Conservation (phyloP, 495 filamentous ascomycete species). For the Penicillium turbatum region DNA sequence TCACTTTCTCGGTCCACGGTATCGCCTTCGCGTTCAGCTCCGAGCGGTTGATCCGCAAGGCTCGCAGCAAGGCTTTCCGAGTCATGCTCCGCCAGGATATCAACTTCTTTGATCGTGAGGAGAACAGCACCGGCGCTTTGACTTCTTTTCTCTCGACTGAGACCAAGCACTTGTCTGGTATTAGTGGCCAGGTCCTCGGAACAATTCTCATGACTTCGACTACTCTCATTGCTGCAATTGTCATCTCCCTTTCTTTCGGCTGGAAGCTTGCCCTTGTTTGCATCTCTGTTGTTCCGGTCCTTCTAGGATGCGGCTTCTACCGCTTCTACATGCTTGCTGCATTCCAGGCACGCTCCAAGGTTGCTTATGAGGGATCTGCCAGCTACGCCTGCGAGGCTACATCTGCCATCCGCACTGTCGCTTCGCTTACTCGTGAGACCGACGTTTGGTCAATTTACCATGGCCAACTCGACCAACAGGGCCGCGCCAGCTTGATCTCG, state of each 20-base stretch:
- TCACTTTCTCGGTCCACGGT: conserved; percentile 66
- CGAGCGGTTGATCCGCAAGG: conserved; percentile 75
- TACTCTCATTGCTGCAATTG: conserved; percentile 65
- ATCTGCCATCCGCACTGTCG: conserved; percentile 86
- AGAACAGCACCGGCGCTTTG: conserved; percentile 79
- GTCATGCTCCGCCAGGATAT: conserved; percentile 92
- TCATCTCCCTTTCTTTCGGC: conserved; percentile 64
- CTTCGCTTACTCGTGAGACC: conserved; percentile 76
- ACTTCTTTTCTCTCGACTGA: conserved; percentile 83
- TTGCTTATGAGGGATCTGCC: conserved; percentile 68
- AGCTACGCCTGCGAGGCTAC: conserved; percentile 89
- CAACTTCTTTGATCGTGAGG: conserved; percentile 77
- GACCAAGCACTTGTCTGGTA: conserved; percentile 77
- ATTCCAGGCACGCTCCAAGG: conserved; percentile 67
- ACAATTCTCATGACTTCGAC: conserved; percentile 72
- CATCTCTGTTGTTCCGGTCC: conserved; percentile 68
- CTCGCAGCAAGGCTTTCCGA: conserved; percentile 74
- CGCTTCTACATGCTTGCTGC: conserved; percentile 77
- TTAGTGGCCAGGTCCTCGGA: conserved; percentile 76
- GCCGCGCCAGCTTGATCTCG: conserved; percentile 56
- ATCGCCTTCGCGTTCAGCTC: conserved; percentile 78
- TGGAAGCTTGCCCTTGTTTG: conserved; percentile 93
- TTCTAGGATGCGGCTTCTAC: conserved; percentile 78
- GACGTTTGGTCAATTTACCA: conserved; percentile 77
- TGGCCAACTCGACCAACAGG: conserved; percentile 59